These are phyloP conservation scores for Cercophora scortea DNA, from an alignment of 495 filamentous ascomycete species.

Conservation along the genomic window DNA sequence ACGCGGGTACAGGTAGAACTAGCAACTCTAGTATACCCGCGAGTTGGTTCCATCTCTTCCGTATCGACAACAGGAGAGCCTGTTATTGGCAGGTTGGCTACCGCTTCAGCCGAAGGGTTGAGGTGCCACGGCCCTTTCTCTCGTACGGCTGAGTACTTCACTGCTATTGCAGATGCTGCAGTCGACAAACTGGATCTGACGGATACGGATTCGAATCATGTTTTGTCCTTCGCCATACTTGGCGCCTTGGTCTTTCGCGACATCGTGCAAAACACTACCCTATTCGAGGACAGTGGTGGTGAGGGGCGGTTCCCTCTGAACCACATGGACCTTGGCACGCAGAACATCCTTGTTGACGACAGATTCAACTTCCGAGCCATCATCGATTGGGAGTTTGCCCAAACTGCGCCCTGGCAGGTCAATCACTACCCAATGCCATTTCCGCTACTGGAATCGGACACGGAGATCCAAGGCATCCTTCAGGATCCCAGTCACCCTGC, in stretches of 20 bases:
- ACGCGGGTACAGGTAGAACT: constrained; percentile 12
- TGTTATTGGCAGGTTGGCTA: background rate
- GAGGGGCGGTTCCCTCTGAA: constrained; percentile 14
- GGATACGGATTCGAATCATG: background rate
- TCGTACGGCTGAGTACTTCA: background rate
- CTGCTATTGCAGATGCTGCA: background rate
- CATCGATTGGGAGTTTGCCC: constrained; percentile 26
- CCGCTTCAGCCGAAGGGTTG: background rate
- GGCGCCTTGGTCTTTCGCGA: constrained; percentile 1
- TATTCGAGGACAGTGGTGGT: background rate
- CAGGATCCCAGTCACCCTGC: background rate
- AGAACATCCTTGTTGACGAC: constrained; percentile 24
- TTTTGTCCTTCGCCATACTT: background rate
- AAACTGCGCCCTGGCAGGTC: constrained; percentile 19
- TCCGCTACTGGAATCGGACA: constrained; percentile 6
- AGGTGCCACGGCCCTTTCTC: background rate
- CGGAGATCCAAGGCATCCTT: background rate
- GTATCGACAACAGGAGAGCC: background rate
- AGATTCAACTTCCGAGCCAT: constrained; percentile 18
- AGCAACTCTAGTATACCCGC: constrained; percentile 3
- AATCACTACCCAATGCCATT: constrained; percentile 24
- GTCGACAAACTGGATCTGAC: background rate
- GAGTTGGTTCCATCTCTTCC: constrained; percentile 8
- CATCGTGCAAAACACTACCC: background rate
- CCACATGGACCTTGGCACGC: constrained; percentile 24